Base-by-base conservation (phyloP, 352 stramenopile species). In the Phytopythium litorale region DNA sequence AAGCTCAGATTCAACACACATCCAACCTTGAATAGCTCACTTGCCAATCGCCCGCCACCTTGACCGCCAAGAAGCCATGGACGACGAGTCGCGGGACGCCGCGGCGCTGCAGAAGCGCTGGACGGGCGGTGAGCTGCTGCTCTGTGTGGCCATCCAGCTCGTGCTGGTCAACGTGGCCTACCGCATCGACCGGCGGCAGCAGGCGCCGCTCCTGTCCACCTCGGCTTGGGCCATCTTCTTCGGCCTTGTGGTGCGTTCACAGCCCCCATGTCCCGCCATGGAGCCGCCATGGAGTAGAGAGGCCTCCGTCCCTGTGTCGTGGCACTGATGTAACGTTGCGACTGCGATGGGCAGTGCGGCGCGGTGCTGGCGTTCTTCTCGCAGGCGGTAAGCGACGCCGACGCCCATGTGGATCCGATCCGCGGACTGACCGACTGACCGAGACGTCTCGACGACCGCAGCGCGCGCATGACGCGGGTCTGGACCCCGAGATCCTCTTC, bases 401-500 rank as follows among this genome's bases (percentile, higher is more conserved):
- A 32, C 28, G 28, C 28, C 5, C 28, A 7, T 32, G 28, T 32
- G 28, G 28, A 32, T 32, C 28, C 28, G 5, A 48, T 48, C 6
- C 21, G 19, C 1, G 15, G 13, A 28, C 45, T 51, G 13, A 55
- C 23, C 13, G 15, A 40, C n/a, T 30, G 18, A 5, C 12, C 4
- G 45, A 18, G 38, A 23, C 5, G 3, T 32, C 28, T 32, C 28
- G 28, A 32, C 3, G 28, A 32, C 28, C 5, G 33, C 48, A 87
- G 68, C 81, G 71, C 30, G 73, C 81, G 13, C 55, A 68, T 48
- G 68, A 72, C 35, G 69, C 77, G 0, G 78, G 78, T 5, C 45
- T 90, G 35, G 77, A 88, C 56, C 80, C 80, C 11, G 68, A 87
- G 67, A 79, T 88, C 23, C 67, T 89, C 32, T 89, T 89, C 62